A percentile compares a stretch with the other conserved stretches of the same genome.
These are phyloP conservation scores for Begonia loranthoides DNA, from an alignment of 306 rosid species.

Conservation along the genomic window DNA sequence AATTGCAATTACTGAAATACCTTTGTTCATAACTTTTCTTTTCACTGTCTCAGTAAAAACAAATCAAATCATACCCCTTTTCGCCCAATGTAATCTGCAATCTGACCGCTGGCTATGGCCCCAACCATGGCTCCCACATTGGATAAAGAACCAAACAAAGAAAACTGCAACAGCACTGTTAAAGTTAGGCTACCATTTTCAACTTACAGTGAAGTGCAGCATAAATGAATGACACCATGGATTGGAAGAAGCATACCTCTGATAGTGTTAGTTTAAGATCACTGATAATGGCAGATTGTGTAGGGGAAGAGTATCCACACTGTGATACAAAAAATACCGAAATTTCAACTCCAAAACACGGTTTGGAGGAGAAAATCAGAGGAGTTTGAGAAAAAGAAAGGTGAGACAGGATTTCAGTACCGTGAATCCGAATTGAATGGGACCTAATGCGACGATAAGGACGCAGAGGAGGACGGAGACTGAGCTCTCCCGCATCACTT, in stretches of 20 bases:
- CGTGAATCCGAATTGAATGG: constrained; percentile 84
- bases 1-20: too few relatives aligned
- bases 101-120: constrained; percentile 83
- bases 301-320: constrained; percentile 85
- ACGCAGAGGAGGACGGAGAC: constrained; percentile 76
- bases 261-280: constrained; percentile 59
- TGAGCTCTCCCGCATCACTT: constrained; percentile 50
- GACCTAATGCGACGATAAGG: constrained; percentile 71
- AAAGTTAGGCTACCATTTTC: too few relatives aligned
- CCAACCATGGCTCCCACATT: constrained; percentile 92
- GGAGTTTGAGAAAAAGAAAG: neutral
- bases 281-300: constrained; percentile 39
- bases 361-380: neutral
- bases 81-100: constrained; percentile 64
- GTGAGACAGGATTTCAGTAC: too few relatives aligned
- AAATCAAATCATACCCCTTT: constrained; percentile 52
- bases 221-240: too few relatives aligned
- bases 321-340: neutral
- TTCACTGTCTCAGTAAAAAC: neutral
- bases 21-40: neutral
- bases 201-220: too few relatives aligned
- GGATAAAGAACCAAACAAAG: constrained; percentile 68
- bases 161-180: constrained; percentile 28
- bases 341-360: neutral
- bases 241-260: constrained; percentile 31